Evolutionary conservation across 2,329 filamentous ascomycete genomes (phyloP).

Genomic region (Colletotrichum destructivum): DNA sequence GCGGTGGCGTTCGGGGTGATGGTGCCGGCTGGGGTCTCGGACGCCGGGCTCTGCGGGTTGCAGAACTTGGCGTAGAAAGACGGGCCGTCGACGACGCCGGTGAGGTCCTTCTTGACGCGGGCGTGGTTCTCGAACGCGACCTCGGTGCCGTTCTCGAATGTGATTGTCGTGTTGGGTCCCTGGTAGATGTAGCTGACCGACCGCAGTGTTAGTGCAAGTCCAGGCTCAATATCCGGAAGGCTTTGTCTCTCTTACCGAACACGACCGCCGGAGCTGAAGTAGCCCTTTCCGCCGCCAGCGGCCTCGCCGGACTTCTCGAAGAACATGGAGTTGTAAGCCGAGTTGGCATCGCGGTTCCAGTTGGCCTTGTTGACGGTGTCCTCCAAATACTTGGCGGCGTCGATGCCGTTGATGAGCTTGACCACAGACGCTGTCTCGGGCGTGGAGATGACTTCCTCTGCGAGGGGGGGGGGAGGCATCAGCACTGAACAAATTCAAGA

Average conservation of each 20-base stretch:
- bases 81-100: conserved; percentile 50
- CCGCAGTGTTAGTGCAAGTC: not conserved
- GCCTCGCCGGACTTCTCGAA: conserved; percentile 46
- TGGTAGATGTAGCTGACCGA: conserved; percentile 44
- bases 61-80: conserved; percentile 55
- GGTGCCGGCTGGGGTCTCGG: conserved; percentile 13
- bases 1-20: not conserved
- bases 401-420: conserved; percentile 49
- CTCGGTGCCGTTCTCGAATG: conserved; percentile 55
- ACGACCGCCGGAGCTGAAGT: conserved; percentile 52
- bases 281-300: conserved; percentile 45
- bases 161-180: conserved; percentile 53
- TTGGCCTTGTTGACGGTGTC: conserved; percentile 44
- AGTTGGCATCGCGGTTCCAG: conserved; percentile 47
- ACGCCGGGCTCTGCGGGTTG: conserved; percentile 37
- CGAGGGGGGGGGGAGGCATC: not conserved
- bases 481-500: not conserved
- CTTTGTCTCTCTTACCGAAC: conserved; percentile 13
- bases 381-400: conserved; percentile 45
- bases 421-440: conserved; percentile 46
- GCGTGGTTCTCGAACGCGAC: conserved; percentile 51
- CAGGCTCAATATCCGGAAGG: too few relatives aligned
- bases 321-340: conserved; percentile 58
- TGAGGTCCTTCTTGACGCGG: conserved; percentile 48
- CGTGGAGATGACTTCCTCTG: conserved; percentile 51